Evolutionary conservation across 768 basidiomycete species (phyloP).

Genomic region (Lepiota venenata): DNA sequence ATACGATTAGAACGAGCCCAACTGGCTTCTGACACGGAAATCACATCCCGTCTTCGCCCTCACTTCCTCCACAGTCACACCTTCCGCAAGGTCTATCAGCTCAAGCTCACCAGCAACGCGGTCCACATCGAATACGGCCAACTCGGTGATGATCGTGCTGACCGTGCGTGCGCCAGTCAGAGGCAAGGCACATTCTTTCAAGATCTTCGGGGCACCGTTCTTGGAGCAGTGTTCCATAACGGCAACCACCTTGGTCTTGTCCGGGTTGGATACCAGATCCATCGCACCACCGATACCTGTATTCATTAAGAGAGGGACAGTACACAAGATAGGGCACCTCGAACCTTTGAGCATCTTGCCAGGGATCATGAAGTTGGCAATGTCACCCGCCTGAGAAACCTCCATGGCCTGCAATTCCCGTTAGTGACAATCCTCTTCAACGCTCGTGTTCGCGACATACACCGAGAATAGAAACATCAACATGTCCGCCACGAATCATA

Average conservation of each 20-base stretch:
- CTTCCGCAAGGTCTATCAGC: conserved; percentile 81
- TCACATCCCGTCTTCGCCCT: conserved; percentile 83
- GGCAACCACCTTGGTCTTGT: conserved; percentile 89
- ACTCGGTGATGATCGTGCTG: conserved; percentile 90
- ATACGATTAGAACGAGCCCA: conserved; percentile 36
- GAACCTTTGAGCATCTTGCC: conserved; percentile 85
- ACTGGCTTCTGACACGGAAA: conserved; percentile 56
- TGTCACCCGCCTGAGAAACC: conserved; percentile 89
- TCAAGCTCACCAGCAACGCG: conserved; percentile 66
- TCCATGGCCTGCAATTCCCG: conserved; percentile 72
- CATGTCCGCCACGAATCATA: conserved; percentile 97
- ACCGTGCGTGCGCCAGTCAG: conserved; percentile 87
- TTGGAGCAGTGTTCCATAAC: conserved; percentile 91
- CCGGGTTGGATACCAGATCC: conserved; percentile 95
- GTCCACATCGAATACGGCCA: conserved; percentile 89
- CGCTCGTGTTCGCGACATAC: conserved; percentile 38
- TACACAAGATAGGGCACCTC: not conserved
- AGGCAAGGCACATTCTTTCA: conserved; percentile 78
- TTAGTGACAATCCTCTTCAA: conserved; percentile 3
- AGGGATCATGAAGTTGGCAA: conserved; percentile 98
- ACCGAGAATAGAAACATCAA: conserved; percentile 91
- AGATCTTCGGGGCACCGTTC: conserved; percentile 86
- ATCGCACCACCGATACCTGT: conserved; percentile 94
- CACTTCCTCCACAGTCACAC: conserved; percentile 80
- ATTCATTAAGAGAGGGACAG: conserved; percentile 11